Conservation (phyloP, 768 basidiomycete genomes). For the Pisolithus microcarpus region DNA sequence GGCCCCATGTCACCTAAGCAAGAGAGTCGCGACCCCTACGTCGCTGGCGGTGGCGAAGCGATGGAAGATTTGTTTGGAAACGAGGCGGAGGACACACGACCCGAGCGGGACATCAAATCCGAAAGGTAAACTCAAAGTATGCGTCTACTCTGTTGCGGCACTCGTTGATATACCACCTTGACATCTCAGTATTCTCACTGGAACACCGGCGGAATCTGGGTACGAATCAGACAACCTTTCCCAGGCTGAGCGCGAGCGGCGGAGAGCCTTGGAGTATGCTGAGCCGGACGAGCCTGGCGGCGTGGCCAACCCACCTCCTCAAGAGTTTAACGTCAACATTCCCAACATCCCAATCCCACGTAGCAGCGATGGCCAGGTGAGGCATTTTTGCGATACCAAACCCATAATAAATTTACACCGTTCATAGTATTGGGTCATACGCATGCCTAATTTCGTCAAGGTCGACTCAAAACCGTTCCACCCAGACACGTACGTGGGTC, state of each 20-base stretch:
- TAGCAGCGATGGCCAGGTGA: conserved; percentile 76
- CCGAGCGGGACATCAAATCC: conserved; percentile 35
- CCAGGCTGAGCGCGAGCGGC: conserved; percentile 45
- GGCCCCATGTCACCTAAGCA: conserved; percentile 4
- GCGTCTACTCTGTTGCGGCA: conserved; percentile 6
- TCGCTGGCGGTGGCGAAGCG: conserved; percentile 37
- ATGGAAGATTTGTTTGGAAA: conserved; percentile 81
- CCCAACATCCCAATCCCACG: conserved; percentile 83
- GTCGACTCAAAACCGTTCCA: conserved; percentile 88
- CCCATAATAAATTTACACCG: conserved; percentile 4
- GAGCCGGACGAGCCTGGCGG: conserved; percentile 66
- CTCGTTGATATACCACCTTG: conserved; percentile 11
- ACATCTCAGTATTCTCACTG: conserved; percentile 30
- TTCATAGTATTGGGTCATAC: conserved; percentile 74
- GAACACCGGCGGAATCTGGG: conserved; percentile 35
- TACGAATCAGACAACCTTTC: conserved; percentile 65
- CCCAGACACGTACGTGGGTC: conserved; percentile 74
- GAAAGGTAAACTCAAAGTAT: conserved; percentile 34
- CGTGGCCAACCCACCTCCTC: conserved; percentile 41
- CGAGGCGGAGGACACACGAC: conserved; percentile 39
- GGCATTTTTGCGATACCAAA: conserved; percentile 15
- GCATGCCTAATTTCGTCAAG: conserved; percentile 90
- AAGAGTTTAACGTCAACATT: conserved; percentile 67
- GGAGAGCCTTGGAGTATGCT: conserved; percentile 72
- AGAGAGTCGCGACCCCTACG: conserved; percentile 13